Conservation (phyloP, 108 stramenopile species). For the Skeletonema grethae region DNA sequence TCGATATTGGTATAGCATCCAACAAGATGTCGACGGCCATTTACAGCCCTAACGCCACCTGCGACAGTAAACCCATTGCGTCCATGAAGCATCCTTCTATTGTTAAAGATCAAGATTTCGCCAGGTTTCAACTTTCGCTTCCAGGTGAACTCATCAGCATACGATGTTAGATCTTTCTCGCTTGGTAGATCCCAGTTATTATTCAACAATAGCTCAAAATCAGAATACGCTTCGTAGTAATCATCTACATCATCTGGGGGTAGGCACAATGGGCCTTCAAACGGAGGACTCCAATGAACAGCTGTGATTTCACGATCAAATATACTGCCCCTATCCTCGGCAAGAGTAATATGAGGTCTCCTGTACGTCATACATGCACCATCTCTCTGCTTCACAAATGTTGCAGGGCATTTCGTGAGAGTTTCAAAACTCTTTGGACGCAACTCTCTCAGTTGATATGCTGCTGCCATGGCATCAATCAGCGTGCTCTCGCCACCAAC, state of each 20-base stretch:
- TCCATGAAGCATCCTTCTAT: slow-evolving; percentile 81
- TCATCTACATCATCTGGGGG: slow-evolving; percentile 46
- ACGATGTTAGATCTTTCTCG: slow-evolving; percentile 30
- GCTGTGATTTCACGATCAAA: slow-evolving; percentile 58
- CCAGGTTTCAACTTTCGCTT: slow-evolving; percentile 54
- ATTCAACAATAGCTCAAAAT: slow-evolving; percentile 67
- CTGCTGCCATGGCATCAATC: slow-evolving; percentile 85
- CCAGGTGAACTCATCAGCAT: slow-evolving; percentile 71
- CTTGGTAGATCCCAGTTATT: neutral
- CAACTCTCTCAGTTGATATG: slow-evolving; percentile 55
- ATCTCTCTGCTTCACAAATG: slow-evolving; percentile 76
- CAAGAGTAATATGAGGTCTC: slow-evolving; percentile 66
- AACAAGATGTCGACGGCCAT: slow-evolving; percentile 66
- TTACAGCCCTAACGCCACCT: slow-evolving; percentile 21
- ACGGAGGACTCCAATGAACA: slow-evolving; percentile 80
- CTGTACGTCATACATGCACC: slow-evolving; percentile 77
- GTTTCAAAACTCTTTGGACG: slow-evolving; percentile 68
- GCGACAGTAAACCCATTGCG: slow-evolving; percentile 54
- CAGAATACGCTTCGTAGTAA: slow-evolving; percentile 71
- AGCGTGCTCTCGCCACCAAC: slow-evolving; percentile 69
- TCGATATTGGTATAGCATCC: slow-evolving; percentile 82
- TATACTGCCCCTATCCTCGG: slow-evolving; percentile 21
- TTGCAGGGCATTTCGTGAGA: slow-evolving; percentile 57
- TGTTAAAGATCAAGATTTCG: slow-evolving; percentile 79
- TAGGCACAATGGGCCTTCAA: slow-evolving; percentile 74